These are phyloP conservation scores for Lactifluus subvellereus DNA, from an alignment of 768 basidiomycete species.

Conservation along the genomic window DNA sequence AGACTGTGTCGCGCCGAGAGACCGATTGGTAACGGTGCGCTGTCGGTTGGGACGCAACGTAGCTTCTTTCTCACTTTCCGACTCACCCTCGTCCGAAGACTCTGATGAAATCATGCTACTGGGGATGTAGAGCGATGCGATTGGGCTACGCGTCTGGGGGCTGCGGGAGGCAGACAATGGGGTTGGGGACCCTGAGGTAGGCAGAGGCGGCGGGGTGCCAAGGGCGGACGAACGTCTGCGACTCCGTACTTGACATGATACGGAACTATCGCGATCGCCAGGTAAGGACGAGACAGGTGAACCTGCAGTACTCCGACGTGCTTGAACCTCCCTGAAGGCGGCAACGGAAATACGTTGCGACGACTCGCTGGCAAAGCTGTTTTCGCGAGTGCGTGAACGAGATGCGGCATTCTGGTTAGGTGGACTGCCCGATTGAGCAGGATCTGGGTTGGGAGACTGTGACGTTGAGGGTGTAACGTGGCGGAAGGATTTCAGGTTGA, in stretches of 20 bases:
- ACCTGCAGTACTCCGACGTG: constrained; percentile 53
- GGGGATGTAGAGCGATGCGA: constrained; percentile 25
- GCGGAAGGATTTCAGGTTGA: constrained; percentile 71
- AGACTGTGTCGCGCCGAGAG: constrained; percentile 19
- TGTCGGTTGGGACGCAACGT: constrained; percentile 33
- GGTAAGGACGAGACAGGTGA: constrained; percentile 44
- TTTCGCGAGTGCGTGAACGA: constrained; percentile 47
- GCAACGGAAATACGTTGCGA: constrained; percentile 76
- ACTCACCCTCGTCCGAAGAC: constrained; percentile 30
- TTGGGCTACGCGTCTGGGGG: constrained; percentile 19
- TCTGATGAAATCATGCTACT: constrained; percentile 34
- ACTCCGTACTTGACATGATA: constrained; percentile 6
- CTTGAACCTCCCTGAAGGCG: constrained; percentile 74
- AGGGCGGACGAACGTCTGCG: constrained; percentile 16
- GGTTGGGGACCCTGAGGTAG: background rate
- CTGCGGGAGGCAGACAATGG: background rate
- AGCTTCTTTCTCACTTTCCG: constrained; percentile 33
- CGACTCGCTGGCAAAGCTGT: constrained; percentile 55
- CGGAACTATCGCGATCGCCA: constrained; percentile 7
- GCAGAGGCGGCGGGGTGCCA: constrained; percentile 1
- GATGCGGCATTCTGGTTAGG: constrained; percentile 32
- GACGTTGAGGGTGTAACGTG: constrained; percentile 49
- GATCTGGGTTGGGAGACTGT: constrained; percentile 24
- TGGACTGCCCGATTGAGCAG: constrained; percentile 24
- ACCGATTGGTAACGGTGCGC: constrained; percentile 30